Evolutionary conservation across 2,329 filamentous ascomycete species (phyloP).

Genomic region (Aureobasidium leucospermi): DNA sequence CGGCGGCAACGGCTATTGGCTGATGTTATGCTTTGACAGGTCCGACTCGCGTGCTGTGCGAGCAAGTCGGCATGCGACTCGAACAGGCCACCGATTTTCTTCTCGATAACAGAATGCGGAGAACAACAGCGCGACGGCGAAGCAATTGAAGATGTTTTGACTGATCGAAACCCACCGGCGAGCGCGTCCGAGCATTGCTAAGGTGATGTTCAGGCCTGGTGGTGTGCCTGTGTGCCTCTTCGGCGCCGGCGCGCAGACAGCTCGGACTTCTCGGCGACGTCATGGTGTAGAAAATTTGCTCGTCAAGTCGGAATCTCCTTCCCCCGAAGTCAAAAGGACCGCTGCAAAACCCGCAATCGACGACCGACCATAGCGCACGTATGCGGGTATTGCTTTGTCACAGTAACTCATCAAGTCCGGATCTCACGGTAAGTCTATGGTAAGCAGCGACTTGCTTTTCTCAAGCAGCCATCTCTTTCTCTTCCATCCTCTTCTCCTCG

Average conservation of each 20-base stretch:
- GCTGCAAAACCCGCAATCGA: neutral
- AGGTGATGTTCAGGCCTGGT: constrained; percentile 5
- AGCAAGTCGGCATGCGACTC: neutral
- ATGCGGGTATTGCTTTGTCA: neutral
- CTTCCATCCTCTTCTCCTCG: neutral
- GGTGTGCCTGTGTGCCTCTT: constrained; percentile 3
- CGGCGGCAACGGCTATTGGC: neutral
- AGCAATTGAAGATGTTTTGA: neutral
- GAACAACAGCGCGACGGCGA: neutral
- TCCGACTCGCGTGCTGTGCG: neutral
- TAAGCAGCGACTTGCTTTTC: constrained; percentile 1
- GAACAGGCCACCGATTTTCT: neutral
- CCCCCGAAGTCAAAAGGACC: neutral
- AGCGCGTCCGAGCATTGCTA: neutral
- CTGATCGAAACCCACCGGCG: neutral
- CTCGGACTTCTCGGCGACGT: constrained; percentile 11
- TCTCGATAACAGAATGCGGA: constrained; percentile 4
- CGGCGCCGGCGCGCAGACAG: neutral
- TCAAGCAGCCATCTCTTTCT: neutral
- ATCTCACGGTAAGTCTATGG: neutral
- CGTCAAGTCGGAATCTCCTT: neutral
- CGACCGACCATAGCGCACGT: neutral
- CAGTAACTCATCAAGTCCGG: neutral
- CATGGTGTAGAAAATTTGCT: constrained; percentile 12
- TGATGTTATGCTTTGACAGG: neutral